Evolutionary conservation across 257 asterid species (phyloP).

Genomic region (Solanum pimpinellifolium): DNA sequence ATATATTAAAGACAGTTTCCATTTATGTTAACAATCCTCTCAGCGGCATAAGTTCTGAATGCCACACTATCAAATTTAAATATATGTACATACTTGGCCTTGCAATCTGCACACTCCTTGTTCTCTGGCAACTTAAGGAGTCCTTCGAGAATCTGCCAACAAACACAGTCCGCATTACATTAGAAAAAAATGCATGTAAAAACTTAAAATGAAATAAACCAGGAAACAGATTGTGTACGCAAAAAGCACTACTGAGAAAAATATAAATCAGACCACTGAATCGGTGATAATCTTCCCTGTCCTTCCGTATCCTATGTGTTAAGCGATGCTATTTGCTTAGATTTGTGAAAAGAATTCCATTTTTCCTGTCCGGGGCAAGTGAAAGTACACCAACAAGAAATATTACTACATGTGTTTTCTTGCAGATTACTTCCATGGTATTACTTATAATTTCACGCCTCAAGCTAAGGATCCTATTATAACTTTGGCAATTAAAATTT

Average conservation of each 20-base stretch:
- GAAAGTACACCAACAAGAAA: neutral
- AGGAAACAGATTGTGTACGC: neutral
- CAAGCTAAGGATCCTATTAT: neutral
- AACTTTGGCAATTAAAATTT: neutral
- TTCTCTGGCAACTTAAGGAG: conserved; percentile 96
- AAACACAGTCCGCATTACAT: conserved; percentile 4
- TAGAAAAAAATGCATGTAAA: neutral
- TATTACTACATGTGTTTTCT: neutral
- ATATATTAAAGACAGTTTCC: neutral
- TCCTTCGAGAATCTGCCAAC: conserved; percentile 79
- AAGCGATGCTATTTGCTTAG: neutral
- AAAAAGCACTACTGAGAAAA: neutral
- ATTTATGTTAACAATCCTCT: neutral
- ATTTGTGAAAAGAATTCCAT: neutral
- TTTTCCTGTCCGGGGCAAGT: neutral
- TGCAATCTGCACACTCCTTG: conserved; percentile 99
- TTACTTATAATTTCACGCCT: neutral
- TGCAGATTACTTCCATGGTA: neutral
- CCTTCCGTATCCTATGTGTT: neutral
- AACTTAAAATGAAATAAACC: neutral
- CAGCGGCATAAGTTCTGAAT: neutral
- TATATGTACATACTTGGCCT: conserved; percentile 60
- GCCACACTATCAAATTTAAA: neutral
- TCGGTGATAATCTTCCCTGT: neutral
- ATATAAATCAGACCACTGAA: neutral